These are phyloP conservation scores for Sarcomyxa edulis DNA, from an alignment of 768 basidiomycete species.

Conservation along the genomic window DNA sequence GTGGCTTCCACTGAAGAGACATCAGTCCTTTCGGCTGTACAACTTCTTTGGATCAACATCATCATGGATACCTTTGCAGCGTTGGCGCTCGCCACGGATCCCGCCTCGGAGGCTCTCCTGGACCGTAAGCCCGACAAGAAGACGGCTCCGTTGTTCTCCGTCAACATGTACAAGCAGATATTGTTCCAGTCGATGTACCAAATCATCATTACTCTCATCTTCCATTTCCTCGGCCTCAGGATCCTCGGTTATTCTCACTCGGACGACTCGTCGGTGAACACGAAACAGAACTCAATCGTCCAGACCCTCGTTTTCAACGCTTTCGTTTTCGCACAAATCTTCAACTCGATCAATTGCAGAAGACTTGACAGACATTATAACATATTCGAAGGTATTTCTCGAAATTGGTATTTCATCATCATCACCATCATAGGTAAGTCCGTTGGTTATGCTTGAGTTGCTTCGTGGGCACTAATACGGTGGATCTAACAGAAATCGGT, in stretches of 20 bases:
- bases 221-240: conserved; percentile 76
- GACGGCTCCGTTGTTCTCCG: conserved; percentile 82
- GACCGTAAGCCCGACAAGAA: conserved; percentile 90
- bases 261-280: conserved; percentile 20
- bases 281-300: conserved; percentile 41
- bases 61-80: conserved; percentile 99
- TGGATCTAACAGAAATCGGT: conserved; percentile 69
- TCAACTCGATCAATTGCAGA: conserved; percentile 91
- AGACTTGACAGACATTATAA: conserved; percentile 83
- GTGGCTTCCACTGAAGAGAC: conserved; percentile 70
- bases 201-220: conserved; percentile 73
- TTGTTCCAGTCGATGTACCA: conserved; percentile 86
- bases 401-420: conserved; percentile 78
- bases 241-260: conserved; percentile 57
- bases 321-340: conserved; percentile 98
- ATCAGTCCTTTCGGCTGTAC: conserved; percentile 93
- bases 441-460: background rate
- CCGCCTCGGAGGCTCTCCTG: conserved; percentile 74
- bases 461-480: too few relatives aligned
- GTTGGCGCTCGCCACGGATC: conserved; percentile 94
- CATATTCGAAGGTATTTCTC: conserved; percentile 76
- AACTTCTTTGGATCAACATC: conserved; percentile 97
- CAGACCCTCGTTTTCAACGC: conserved; percentile 93
- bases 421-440: conserved; percentile 81
- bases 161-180: conserved; percentile 97